phyloP scores from a whole-genome alignment of 2,329 filamentous ascomycete species.

The Fonsecaea nubica region DNA sequence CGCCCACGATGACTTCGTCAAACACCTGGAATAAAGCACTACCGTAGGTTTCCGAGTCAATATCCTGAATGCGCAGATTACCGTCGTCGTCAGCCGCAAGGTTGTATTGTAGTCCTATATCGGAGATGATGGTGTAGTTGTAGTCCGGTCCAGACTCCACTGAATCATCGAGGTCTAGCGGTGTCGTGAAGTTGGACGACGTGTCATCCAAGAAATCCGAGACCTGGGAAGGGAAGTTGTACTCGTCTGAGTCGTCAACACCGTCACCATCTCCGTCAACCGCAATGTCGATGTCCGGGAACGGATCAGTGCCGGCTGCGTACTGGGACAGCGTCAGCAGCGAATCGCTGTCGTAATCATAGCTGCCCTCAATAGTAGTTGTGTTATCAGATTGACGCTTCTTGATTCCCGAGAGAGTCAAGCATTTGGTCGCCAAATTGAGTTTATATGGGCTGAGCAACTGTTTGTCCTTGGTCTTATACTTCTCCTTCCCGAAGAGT shows the following conservation, averaged over 20 bases:
- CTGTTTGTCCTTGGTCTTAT: neutral
- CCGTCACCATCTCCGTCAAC: neutral
- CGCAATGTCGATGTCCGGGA: neutral
- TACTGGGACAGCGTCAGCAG: neutral
- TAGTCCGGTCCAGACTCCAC: neutral
- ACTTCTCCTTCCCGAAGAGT: neutral
- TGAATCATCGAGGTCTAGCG: neutral
- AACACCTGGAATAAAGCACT: neutral
- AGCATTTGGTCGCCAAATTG: neutral
- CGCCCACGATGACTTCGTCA: neutral
- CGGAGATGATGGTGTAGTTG: neutral
- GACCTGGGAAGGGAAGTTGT: neutral
- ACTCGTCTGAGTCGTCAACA: neutral
- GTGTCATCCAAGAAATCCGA: neutral
- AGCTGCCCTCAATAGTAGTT: neutral
- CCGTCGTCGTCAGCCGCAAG: neutral
- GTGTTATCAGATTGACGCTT: neutral
- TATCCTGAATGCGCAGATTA: neutral
- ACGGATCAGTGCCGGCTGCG: neutral
- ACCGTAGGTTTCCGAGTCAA: neutral
- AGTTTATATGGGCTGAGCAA: neutral
- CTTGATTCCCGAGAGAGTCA: neutral
- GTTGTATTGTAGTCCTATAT: neutral
- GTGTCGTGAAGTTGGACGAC: neutral
- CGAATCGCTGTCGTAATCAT: conserved; percentile 1